A percentile compares a stretch with the other conserved stretches of the same genome.
These are phyloP conservation scores for Colletotrichum magnum DNA, from an alignment of 2,329 filamentous ascomycete genomes.

Conservation along the genomic window DNA sequence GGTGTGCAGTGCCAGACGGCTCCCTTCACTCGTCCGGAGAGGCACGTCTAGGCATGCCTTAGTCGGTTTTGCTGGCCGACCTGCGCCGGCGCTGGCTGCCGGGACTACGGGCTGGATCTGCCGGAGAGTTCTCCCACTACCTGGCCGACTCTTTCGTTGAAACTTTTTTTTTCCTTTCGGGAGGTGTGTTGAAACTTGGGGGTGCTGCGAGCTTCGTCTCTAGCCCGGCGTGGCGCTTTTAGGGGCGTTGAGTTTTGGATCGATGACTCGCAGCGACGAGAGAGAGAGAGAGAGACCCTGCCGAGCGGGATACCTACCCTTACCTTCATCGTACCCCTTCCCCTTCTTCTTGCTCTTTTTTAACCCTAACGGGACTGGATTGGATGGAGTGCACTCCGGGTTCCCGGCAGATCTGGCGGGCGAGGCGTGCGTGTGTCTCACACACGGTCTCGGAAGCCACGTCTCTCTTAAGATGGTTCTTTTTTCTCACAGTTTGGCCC, in stretches of 20 bases:
- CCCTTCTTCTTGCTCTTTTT: background rate
- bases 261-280: slow-evolving; percentile 19
- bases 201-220: background rate
- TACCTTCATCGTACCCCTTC: no score
- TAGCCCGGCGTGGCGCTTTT: slow-evolving; percentile 11
- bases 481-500: no score
- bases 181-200: no score
- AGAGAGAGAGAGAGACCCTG: background rate
- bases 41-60: background rate
- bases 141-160: no score
- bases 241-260: background rate
- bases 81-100: slow-evolving; percentile 3
- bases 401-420: no score
- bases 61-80: slow-evolving; percentile 2
- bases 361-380: background rate
- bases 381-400: no score
- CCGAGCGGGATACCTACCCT: background rate
- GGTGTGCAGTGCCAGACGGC: no score
- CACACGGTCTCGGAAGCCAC: no score
- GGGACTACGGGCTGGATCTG: no score
- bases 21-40: background rate
- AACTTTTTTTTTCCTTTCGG: no score
- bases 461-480: no score
- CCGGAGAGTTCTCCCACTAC: background rate
- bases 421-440: no score